phyloP scores from a whole-genome alignment of 139 green algal genomes.

The Chlorella sorokiniana region DNA sequence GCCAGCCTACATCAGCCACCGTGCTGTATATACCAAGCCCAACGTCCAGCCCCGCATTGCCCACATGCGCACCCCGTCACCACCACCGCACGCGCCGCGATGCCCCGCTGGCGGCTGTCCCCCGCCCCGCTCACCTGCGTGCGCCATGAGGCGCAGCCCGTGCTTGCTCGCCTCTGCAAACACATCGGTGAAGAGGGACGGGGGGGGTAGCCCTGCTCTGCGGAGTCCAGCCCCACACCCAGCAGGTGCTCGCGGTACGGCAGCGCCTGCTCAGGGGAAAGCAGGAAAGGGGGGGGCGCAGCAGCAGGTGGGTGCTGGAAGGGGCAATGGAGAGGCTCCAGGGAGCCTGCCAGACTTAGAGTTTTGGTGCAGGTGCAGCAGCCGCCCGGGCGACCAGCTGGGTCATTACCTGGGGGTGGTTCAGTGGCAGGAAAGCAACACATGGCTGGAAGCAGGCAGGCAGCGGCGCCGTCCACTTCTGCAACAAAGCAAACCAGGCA shows the following conservation, averaged over 20 bases:
- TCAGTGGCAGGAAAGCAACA: too few relatives aligned
- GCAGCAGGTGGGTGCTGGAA: not conserved
- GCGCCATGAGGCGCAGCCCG: constrained; percentile 50
- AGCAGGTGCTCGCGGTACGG: constrained; percentile 49
- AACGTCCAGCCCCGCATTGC: too few relatives aligned
- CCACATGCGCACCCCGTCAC: too few relatives aligned
- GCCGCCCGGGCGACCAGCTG: too few relatives aligned
- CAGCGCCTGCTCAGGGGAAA: constrained; percentile 28
- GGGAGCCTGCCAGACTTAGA: too few relatives aligned
- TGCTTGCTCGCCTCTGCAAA: constrained; percentile 31
- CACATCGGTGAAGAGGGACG: constrained; percentile 26
- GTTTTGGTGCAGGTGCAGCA: too few relatives aligned
- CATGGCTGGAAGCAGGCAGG: too few relatives aligned
- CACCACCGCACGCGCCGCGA: too few relatives aligned
- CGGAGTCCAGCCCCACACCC: constrained; percentile 60
- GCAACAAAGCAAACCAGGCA: not conserved
- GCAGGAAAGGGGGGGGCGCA: not conserved
- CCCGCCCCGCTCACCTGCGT: constrained; percentile 44
- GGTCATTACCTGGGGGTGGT: too few relatives aligned
- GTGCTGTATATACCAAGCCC: too few relatives aligned
- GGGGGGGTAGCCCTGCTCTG: constrained; percentile 46
- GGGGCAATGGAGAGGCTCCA: too few relatives aligned
- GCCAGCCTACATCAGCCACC: too few relatives aligned
- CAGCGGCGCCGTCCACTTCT: not conserved
- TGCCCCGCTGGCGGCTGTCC: not conserved